Percentiles rank a stretch among this genome's conserved stretches.
Conservation (phyloP, 305 asterid genomes). For the Striga hermonthica region DNA sequence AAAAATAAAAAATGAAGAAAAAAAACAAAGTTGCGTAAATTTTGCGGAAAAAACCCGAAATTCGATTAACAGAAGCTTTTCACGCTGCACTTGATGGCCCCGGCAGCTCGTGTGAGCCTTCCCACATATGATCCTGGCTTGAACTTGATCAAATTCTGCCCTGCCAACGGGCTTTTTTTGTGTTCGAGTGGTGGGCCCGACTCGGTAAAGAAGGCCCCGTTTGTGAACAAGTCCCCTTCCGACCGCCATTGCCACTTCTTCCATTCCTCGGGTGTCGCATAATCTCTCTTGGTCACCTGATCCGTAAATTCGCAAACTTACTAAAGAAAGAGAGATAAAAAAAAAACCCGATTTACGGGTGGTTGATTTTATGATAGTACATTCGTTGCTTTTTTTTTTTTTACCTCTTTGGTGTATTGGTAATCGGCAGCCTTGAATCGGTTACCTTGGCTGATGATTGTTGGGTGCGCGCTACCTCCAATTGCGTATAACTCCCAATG, state of each 20-base stretch:
- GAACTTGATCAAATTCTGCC: conserved; percentile 40
- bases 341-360: too few species aligned
- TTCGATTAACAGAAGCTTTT: conserved; percentile 33
- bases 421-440: conserved; percentile 42
- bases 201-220: conserved; percentile 80
- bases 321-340: too few species aligned
- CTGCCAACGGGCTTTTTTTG: conserved; percentile 35
- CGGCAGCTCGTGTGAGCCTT: conserved; percentile 63
- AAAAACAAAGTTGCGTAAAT: too few species aligned
- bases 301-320: too few species aligned
- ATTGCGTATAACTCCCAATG: conserved; percentile 49
- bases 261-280: conserved; percentile 56
- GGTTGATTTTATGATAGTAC: too few species aligned
- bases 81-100: conserved; percentile 54
- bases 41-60: not conserved
- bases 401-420: conserved; percentile 25
- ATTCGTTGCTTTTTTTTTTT: too few species aligned
- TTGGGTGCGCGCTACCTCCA: conserved; percentile 51
- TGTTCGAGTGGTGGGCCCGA: conserved; percentile 58
- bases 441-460: conserved; percentile 51
- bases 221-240: conserved; percentile 68
- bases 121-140: conserved; percentile 68
- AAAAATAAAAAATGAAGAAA: too few species aligned
- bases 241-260: conserved; percentile 87
- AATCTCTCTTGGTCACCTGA: conserved; percentile 67